Evolutionary conservation across 1,139 yeast genomes (phyloP).

Genomic region (Geotrichum cucujoidarum): DNA sequence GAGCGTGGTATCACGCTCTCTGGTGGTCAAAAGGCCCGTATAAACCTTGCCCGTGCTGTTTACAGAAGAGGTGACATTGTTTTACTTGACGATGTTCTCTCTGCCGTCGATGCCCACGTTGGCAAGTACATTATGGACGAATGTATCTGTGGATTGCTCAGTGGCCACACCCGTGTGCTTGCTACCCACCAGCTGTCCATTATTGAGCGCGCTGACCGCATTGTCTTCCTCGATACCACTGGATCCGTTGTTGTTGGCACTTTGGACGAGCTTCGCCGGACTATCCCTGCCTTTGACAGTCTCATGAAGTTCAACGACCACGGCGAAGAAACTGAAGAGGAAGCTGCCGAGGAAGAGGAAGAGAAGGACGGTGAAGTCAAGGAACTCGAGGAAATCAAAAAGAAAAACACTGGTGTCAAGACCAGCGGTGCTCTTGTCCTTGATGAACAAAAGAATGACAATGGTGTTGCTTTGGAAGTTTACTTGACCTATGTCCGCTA

Average conservation of each 20-base stretch:
- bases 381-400: constrained; percentile 26
- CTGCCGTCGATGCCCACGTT: constrained; percentile 90
- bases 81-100: constrained; percentile 76
- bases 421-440: constrained; percentile 36
- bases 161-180: constrained; percentile 60
- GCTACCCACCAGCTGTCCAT: constrained; percentile 83
- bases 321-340: constrained; percentile 35
- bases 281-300: constrained; percentile 46
- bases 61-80: constrained; percentile 65
- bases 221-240: constrained; percentile 63
- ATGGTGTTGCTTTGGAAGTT: constrained; percentile 45
- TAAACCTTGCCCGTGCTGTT: constrained; percentile 79
- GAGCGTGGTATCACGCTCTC: constrained; percentile 88
- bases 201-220: constrained; percentile 59
- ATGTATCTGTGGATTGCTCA: constrained; percentile 58
- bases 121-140: constrained; percentile 74
- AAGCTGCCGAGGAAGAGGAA: constrained; percentile 33
- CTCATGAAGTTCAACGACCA: constrained; percentile 48
- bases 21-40: constrained; percentile 91
- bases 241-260: constrained; percentile 63
- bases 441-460: constrained; percentile 48
- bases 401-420: constrained; percentile 24
- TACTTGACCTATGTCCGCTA: constrained; percentile 49
- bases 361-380: constrained; percentile 24
- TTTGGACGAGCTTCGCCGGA: constrained; percentile 45